Evolutionary conservation across 2,329 filamentous ascomycete genomes (phyloP), one percentile per base, ranked within the genome.

Genomic region (Botrytis aclada): DNA sequence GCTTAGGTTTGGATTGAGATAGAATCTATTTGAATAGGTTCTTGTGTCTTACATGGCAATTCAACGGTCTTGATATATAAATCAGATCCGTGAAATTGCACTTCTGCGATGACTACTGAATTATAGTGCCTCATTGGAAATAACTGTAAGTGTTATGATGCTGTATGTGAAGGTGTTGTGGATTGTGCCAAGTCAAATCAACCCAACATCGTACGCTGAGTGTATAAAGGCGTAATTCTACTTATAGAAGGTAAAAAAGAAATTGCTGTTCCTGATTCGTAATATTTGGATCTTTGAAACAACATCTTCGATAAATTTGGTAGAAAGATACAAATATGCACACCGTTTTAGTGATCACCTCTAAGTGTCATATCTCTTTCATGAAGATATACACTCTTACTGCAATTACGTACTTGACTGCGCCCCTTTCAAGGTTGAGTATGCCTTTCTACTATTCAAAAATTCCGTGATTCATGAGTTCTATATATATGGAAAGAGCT

Each of bases 61-160:
- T 12, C 1, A 14, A 25, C 2, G 12, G 0, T 22, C 4, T 22
- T 10, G 1, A 34, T 18, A 58, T 22, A 58, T 0, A 22, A 2
- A 14, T 54, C 25, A 2, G 10, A 14, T 29, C 20, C 3, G 3
- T 56, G 18, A 18, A 6, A 6, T 34, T 34, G 1, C n/a, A n/a
- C n/a, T n/a, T n/a, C 6, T 34, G 18, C 18, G 10, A 34, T 20
- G 1, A 22, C 20, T 4, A 1, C 18, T 34, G 56, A 22, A 25
- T 4, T 12, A 8, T 34, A 20, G 18, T 60, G 4, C 9, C 9
- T 60, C 25, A 4, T 22, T 34, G 32, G 29, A 60, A 34, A 60
- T 34, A 34, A 14, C 12, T 10, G 18, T 32, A 34, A 34, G 56
- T 60, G 18, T 34, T 22, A 34, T 34, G 29, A 60, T 60, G 3